Conservation (phyloP, 1,284 basidiomycete genomes). For the Mycena citricolor region DNA sequence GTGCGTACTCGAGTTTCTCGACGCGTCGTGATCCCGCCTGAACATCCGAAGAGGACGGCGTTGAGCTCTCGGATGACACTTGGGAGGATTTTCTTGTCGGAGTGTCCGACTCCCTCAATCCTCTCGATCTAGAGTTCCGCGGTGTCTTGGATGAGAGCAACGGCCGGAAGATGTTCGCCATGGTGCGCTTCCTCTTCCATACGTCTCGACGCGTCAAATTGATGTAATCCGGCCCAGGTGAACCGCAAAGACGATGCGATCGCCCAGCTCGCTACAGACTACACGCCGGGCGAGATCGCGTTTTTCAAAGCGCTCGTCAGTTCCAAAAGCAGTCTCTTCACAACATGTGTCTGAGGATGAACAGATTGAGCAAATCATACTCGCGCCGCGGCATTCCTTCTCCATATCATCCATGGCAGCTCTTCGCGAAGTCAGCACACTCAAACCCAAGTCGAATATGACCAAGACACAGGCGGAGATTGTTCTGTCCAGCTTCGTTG, state of each 20-base stretch:
- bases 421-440: slow-evolving; percentile 61
- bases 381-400: slow-evolving; percentile 71
- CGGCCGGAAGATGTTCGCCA: slow-evolving; percentile 60
- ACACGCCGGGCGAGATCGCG: slow-evolving; percentile 70
- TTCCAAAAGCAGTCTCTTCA: slow-evolving; percentile 10
- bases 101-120: slow-evolving; percentile 62
- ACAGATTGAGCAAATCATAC: slow-evolving; percentile 86
- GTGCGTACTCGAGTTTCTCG: slow-evolving; percentile 32
- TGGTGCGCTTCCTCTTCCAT: slow-evolving; percentile 44
- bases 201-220: not conserved
- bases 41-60: slow-evolving; percentile 49
- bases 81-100: slow-evolving; percentile 61
- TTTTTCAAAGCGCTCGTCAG: slow-evolving; percentile 81
- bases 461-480: slow-evolving; percentile 74
- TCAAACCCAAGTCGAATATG: slow-evolving; percentile 66
- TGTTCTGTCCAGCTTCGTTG: slow-evolving; percentile 76
- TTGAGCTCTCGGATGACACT: slow-evolving; percentile 48
- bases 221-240: slow-evolving; percentile 44
- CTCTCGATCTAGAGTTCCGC: slow-evolving; percentile 70
- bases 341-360: slow-evolving; percentile 8
- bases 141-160: slow-evolving; percentile 61
- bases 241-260: slow-evolving; percentile 77
- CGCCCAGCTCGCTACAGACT: slow-evolving; percentile 82
- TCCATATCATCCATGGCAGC: slow-evolving; percentile 77
- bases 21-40: too few species aligned